Base-by-base conservation (phyloP, 441 rosid species). In the Biscutella auriculata region DNA sequence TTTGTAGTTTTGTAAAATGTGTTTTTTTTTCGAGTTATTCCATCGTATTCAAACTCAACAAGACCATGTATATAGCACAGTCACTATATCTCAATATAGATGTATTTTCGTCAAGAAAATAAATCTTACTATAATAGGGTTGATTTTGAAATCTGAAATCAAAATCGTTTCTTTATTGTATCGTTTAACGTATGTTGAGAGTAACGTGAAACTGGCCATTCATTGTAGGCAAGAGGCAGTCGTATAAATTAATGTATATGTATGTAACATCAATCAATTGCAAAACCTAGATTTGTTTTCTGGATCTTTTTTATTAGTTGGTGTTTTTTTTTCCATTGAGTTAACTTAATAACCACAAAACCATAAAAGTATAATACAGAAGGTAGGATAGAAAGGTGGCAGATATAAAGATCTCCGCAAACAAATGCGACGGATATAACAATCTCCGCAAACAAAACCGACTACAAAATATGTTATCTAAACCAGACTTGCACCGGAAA, bases 151-250 rank as follows among this genome's bases (percentile, higher is more conserved):
- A 28, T 16, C 33, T 28, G 30, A 28, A 27, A 42, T 3, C 14
- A 39, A 15, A 37, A 28, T 19, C 15, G 25, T 5, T 37, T 37
- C 10, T 9, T 37, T 37, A 10, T 28, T 49, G n/a, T 30, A 37
- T 49, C 48, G 49, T 49, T 41, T 12, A 45, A 45, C 32, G 25
- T 34, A 53, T 26, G 37, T 6, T 46, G 41, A 36, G 40, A 15
- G 43, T 12, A 13, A 37, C 29, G 32, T 53, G 10, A 40, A 28
- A n/a, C 15, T 65, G 57, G 43, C 63, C 34, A 48, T 43, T 39
- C 37, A 32, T 40, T 64, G 46, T 21, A 30, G 28, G 36, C 57
- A 55, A 55, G 62, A 64, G 63, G 34, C 57, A 47, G 13, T 8
- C 3, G 15, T 35, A 30, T 53, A 27, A 44, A 53, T 35, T 27